Evolutionary conservation across 202 grass and related monocot species (phyloP).

Genomic region (Digitaria exilis): DNA sequence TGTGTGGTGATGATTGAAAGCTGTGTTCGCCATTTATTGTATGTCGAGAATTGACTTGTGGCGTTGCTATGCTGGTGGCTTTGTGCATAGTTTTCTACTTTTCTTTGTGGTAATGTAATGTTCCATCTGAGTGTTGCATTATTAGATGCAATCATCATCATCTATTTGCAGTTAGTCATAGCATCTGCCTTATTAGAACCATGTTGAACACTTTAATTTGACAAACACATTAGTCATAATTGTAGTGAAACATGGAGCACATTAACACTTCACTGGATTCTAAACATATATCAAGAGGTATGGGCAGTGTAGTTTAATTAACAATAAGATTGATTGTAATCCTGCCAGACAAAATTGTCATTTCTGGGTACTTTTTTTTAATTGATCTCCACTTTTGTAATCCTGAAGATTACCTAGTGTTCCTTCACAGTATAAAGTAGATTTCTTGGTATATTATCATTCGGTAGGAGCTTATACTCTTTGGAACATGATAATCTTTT

Average conservation of each 20-base stretch:
- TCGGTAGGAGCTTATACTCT: neutral
- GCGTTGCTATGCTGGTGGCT: neutral
- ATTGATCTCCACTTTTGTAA: neutral
- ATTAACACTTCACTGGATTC: constrained; percentile 8
- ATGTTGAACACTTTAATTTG: neutral
- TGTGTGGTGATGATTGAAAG: too few species aligned
- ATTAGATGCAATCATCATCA: neutral
- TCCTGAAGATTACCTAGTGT: neutral
- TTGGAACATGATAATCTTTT: neutral
- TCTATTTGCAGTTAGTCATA: constrained; percentile 1
- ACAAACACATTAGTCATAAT: neutral
- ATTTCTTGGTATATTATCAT: neutral
- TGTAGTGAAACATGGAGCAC: neutral
- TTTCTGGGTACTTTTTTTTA: neutral
- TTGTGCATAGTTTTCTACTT: constrained; percentile 16
- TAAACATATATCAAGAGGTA: neutral
- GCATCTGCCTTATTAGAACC: neutral
- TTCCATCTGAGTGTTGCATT: neutral
- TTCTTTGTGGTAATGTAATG: neutral
- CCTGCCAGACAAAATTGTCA: too few species aligned
- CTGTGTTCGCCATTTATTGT: constrained; percentile 1
- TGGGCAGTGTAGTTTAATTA: neutral
- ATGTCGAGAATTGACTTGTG: too few species aligned
- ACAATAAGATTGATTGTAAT: neutral
- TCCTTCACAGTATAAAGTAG: constrained; percentile 9